Conservation (phyloP, 2,329 filamentous ascomycete genomes). For the Seiridium unicorne region DNA sequence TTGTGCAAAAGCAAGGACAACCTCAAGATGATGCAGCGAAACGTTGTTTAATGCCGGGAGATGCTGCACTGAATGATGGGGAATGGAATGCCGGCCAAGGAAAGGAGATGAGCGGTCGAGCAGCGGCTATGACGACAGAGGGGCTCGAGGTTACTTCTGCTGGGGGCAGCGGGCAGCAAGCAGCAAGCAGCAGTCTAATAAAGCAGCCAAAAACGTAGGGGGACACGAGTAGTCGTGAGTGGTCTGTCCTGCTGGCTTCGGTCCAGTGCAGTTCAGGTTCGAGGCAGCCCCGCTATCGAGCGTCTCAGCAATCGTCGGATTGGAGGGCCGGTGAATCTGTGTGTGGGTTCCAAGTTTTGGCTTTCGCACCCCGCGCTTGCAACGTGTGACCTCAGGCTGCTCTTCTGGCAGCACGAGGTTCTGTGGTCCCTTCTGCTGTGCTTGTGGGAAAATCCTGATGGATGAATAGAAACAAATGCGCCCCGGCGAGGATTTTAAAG, state of each 20-base stretch:
- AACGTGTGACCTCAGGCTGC: conserved; percentile 12
- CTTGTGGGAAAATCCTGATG: neutral
- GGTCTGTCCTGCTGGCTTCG: neutral
- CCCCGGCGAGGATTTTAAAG: neutral
- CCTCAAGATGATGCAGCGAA: too few relatives aligned
- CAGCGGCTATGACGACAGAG: conserved; percentile 18
- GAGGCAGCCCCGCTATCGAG: neutral
- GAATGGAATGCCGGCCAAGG: conserved; percentile 1
- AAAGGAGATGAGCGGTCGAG: conserved; percentile 4
- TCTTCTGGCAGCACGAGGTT: conserved; percentile 9
- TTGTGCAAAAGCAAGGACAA: neutral
- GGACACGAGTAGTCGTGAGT: neutral
- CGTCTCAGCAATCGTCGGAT: neutral
- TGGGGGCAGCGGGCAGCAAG: neutral
- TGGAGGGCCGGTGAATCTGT: neutral
- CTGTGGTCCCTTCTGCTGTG: conserved; percentile 1
- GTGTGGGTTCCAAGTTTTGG: neutral
- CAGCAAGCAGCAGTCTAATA: neutral
- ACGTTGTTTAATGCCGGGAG: neutral
- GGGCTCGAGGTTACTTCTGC: neutral
- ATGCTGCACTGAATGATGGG: neutral
- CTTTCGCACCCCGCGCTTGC: conserved; percentile 10
- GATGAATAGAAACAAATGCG: too few relatives aligned
- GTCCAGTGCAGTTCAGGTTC: neutral
- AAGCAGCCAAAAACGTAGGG: neutral